Evolutionary conservation across 306 rosid genomes (phyloP).

Genomic region (Cucurbita ficifolia): DNA sequence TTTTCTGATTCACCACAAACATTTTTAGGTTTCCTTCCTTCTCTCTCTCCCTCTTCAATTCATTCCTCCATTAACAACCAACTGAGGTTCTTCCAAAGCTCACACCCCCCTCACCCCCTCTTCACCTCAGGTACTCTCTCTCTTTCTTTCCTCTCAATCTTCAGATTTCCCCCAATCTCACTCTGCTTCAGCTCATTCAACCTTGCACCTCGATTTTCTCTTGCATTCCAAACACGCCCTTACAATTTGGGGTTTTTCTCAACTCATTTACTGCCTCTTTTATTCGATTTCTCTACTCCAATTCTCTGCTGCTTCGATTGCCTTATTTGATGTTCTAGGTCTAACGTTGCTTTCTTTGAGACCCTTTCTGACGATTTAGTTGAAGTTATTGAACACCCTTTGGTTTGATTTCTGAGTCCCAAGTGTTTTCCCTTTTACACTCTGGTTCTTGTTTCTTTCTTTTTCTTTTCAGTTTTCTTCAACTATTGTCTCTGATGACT

Average conservation of each 20-base stretch:
- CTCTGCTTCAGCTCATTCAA: conserved; percentile 1
- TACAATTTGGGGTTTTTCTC: not conserved
- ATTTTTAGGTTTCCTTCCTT: not conserved
- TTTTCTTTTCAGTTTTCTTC: too few species aligned
- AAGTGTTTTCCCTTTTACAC: not conserved
- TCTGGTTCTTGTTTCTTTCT: not conserved
- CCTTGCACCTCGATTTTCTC: not conserved
- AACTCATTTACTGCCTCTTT: not conserved
- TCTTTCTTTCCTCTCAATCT: not conserved
- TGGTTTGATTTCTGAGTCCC: not conserved
- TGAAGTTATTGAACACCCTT: not conserved
- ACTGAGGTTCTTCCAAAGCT: not conserved
- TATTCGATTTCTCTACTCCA: not conserved
- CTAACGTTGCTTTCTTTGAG: not conserved
- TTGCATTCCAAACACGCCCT: not conserved
- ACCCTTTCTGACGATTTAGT: not conserved
- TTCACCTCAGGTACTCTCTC: conserved; percentile 1
- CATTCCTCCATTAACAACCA: not conserved
- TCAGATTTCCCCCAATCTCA: conserved; percentile 4
- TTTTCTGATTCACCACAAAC: not conserved
- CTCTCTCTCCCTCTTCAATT: not conserved
- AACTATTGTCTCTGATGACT: not conserved
- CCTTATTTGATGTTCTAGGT: not conserved
- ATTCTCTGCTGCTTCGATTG: not conserved
- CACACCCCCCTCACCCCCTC: not conserved